Evolutionary conservation across 2,329 filamentous ascomycete genomes (phyloP).

Genomic region (Pseudogymnoascus sp.): DNA sequence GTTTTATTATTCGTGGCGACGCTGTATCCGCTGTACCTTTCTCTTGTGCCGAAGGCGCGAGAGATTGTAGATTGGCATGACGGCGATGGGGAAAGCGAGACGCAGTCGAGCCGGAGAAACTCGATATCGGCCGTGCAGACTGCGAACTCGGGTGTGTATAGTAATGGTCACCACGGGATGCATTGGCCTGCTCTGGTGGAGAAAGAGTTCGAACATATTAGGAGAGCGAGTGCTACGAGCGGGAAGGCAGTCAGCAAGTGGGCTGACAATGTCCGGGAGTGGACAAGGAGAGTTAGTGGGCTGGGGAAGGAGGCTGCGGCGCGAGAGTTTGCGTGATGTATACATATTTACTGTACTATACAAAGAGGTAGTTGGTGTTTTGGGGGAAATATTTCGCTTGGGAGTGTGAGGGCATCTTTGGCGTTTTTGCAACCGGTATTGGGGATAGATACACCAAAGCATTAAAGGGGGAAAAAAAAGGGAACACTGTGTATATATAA

Average conservation of each 20-base stretch:
- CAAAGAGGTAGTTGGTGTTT: not conserved
- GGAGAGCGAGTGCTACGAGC: not conserved
- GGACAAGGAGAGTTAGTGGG: conserved; percentile 4
- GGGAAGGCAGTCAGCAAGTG: not conserved
- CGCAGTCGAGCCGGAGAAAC: not conserved
- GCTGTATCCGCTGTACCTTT: conserved; percentile 24
- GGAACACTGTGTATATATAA: not conserved
- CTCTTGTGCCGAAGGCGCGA: conserved; percentile 17
- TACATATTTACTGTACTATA: not conserved
- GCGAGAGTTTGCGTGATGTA: not conserved
- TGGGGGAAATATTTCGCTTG: not conserved
- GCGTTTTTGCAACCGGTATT: not conserved
- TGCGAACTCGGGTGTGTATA: not conserved
- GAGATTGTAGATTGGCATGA: conserved; percentile 20
- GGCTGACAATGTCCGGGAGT: not conserved
- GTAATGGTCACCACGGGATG: not conserved
- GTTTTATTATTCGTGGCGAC: conserved; percentile 21
- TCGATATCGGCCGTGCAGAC: not conserved
- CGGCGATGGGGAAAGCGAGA: not conserved
- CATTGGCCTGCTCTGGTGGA: not conserved
- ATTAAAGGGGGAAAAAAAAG: no score
- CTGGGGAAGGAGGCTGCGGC: not conserved
- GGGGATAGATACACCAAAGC: not conserved
- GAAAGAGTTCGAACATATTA: not conserved
- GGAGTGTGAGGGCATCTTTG: not conserved